These are phyloP conservation scores for Ophiocytium majus DNA, from an alignment of 352 stramenopile species.

Conservation along the genomic window DNA sequence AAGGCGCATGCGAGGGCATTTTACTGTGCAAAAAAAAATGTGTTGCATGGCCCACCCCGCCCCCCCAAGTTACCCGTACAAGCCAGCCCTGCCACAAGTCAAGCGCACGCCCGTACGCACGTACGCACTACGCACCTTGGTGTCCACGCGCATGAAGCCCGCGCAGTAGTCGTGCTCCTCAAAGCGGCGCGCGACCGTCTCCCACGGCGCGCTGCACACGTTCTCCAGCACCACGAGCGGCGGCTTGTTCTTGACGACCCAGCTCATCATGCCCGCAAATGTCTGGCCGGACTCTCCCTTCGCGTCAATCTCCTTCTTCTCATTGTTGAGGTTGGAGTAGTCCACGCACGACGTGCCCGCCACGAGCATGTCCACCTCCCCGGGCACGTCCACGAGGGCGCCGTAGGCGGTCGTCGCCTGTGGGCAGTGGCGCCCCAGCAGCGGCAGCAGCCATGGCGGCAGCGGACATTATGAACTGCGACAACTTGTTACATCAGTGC, in stretches of 20 bases:
- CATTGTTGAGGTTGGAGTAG: slow-evolving; percentile 61
- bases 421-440: not conserved
- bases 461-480: not conserved
- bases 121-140: slow-evolving; percentile 49
- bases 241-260: slow-evolving; percentile 61
- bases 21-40: no score
- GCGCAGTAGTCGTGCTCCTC: slow-evolving; percentile 59
- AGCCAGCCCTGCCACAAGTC: no score
- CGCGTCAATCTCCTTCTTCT: slow-evolving; percentile 63
- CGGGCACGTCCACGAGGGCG: slow-evolving; percentile 52
- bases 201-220: slow-evolving; percentile 65
- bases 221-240: slow-evolving; percentile 66
- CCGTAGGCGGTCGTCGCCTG: slow-evolving; percentile 58
- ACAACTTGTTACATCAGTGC: not conserved
- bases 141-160: slow-evolving; percentile 61
- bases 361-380: slow-evolving; percentile 62
- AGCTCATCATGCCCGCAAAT: slow-evolving; percentile 64
- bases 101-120: not conserved
- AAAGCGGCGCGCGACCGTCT: slow-evolving; percentile 44
- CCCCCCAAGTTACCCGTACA: no score
- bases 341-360: slow-evolving; percentile 67
- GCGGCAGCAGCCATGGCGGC: not conserved
- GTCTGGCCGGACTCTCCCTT: slow-evolving; percentile 65
- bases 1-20: no score
- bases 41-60: no score